These are phyloP conservation scores for Fragaria vesca DNA, from an alignment of 306 rosid genomes.

Conservation along the genomic window DNA sequence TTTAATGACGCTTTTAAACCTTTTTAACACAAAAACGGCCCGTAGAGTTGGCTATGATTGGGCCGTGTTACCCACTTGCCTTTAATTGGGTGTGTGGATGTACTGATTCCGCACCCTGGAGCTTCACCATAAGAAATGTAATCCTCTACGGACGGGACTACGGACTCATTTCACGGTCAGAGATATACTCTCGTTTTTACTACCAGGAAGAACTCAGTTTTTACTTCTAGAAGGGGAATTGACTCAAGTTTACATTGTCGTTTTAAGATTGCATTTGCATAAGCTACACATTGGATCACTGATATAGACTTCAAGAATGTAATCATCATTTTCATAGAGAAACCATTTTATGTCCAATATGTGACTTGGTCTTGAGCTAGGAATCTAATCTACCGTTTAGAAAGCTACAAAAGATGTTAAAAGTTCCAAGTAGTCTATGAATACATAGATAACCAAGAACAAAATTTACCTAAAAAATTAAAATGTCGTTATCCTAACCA, in stretches of 20 bases:
- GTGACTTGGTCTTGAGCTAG: neutral
- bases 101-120: slow-evolving; percentile 21
- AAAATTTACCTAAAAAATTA: neutral
- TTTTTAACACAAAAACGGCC: slow-evolving; percentile 27
- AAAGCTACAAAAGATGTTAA: neutral
- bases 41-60: slow-evolving; percentile 34
- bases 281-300: neutral
- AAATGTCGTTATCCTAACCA: too few species aligned
- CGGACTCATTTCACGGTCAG: neutral
- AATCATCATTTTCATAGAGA: neutral
- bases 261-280: neutral
- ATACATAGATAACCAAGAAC: neutral
- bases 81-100: slow-evolving; percentile 3
- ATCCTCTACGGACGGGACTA: slow-evolving; percentile 18
- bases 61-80: slow-evolving; percentile 50
- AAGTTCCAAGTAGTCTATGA: neutral
- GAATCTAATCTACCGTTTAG: neutral
- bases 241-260: neutral
- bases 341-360: neutral
- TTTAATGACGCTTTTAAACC: slow-evolving; percentile 34
- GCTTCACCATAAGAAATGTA: neutral
- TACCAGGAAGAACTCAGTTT: neutral
- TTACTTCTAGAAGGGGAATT: too few species aligned
- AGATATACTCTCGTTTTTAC: neutral
- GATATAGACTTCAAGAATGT: neutral